Percentiles rank a stretch among this genome's conserved stretches.
Conservation (phyloP, 208 protist genomes). For the Endotrypanum monterogeii region DNA sequence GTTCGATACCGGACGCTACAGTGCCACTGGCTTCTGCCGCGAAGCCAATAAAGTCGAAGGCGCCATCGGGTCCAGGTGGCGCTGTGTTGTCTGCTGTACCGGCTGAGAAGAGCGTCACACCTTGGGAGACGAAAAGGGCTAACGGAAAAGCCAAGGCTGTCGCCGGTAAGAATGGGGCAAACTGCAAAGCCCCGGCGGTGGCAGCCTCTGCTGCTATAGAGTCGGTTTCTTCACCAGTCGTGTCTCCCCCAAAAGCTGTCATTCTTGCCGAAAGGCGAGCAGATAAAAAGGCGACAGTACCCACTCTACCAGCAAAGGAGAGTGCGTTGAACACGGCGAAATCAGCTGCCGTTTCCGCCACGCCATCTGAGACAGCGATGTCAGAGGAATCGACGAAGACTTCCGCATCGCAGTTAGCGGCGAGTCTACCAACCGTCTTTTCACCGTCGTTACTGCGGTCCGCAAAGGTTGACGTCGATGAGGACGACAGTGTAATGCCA, state of each 20-base stretch:
- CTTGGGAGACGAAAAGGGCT: neutral
- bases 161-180: neutral
- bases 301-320: neutral
- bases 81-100: neutral
- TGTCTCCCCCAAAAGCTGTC: neutral
- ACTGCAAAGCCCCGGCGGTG: neutral
- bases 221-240: neutral
- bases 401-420: neutral
- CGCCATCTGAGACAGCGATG: neutral
- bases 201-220: neutral
- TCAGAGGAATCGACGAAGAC: neutral
- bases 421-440: neutral
- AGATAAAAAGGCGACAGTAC: neutral
- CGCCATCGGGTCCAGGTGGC: neutral
- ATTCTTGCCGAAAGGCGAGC: neutral
- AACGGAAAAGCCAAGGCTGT: neutral
- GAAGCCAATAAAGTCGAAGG: neutral
- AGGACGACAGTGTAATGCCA: neutral
- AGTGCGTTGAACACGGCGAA: too few species aligned
- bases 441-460: conserved; percentile 15
- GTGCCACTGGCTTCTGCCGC: neutral
- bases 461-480: neutral
- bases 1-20: neutral
- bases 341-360: neutral
- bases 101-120: neutral